Evolutionary conservation across 257 asterid genomes (phyloP).

Genomic region (Apocynum venetum): DNA sequence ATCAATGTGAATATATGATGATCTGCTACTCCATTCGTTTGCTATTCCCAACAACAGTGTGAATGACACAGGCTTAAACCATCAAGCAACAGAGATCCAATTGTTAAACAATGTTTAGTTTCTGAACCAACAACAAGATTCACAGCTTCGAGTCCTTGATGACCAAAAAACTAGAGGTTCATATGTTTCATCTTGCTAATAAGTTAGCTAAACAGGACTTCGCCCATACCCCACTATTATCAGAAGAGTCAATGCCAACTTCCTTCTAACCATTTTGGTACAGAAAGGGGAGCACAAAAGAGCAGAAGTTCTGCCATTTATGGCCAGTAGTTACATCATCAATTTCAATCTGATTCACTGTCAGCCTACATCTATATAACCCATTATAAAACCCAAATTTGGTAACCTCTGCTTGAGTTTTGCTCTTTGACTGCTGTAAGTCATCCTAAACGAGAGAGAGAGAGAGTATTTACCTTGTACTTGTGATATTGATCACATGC

Average conservation of each 20-base stretch:
- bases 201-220: background rate
- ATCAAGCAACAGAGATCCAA: too few relatives aligned
- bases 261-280: background rate
- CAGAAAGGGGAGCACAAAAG: background rate
- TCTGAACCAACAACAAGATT: background rate
- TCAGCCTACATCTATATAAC: too few relatives aligned
- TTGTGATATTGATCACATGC: slow-evolving; percentile 35
- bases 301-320: background rate
- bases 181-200: background rate
- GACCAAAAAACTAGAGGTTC: background rate
- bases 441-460: background rate
- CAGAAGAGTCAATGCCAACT: background rate
- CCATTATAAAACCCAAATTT: too few relatives aligned
- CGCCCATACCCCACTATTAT: background rate
- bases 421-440: background rate
- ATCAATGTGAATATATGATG: background rate
- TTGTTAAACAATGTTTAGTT: too few relatives aligned
- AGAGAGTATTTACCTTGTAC: slow-evolving; percentile 20
- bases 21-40: too few relatives aligned
- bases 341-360: background rate
- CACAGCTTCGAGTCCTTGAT: background rate
- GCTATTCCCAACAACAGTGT: too few relatives aligned
- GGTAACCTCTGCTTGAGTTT: background rate
- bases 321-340: background rate
- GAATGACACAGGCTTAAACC: too few relatives aligned